phyloP scores from a whole-genome alignment of 1,284 basidiomycete species.

The Malassezia obtusa region DNA sequence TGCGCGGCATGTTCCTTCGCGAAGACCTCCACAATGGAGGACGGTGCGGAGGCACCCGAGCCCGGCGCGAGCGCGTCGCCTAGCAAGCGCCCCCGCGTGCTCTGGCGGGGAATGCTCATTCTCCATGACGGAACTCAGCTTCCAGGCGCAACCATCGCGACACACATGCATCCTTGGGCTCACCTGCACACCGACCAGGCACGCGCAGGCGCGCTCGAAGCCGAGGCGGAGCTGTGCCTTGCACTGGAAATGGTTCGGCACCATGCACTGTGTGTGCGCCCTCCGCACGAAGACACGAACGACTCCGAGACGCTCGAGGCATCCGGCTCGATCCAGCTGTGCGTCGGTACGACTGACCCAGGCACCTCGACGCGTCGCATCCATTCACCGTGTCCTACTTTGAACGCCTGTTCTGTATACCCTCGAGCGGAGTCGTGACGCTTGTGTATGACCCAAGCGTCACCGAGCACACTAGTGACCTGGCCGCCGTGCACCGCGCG shows the following conservation, averaged over 20 bases:
- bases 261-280: constrained; percentile 23
- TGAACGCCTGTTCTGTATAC: constrained; percentile 28
- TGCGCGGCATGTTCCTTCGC: background rate
- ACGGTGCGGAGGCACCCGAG: background rate
- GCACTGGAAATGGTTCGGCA: constrained; percentile 45
- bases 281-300: background rate
- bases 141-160: constrained; percentile 36
- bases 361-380: constrained; percentile 25
- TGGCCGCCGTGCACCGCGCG: background rate
- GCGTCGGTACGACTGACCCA: background rate
- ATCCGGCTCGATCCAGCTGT: background rate
- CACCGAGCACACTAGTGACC: background rate
- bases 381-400: constrained; percentile 37
- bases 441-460: constrained; percentile 11
- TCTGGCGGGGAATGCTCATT: constrained; percentile 37
- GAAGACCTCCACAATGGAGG: constrained; percentile 8
- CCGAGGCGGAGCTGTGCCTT: constrained; percentile 38
- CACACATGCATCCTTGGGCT: constrained; percentile 30
- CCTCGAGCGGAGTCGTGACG: background rate
- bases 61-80: background rate
- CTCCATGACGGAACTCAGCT: constrained; percentile 36
- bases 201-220: constrained; percentile 5
- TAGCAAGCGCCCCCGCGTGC: constrained; percentile 9
- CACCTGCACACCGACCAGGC: background rate
- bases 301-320: background rate